Evolutionary conservation across 495 filamentous ascomycete species (phyloP).

Genomic region (Aspergillus conjunctus): DNA sequence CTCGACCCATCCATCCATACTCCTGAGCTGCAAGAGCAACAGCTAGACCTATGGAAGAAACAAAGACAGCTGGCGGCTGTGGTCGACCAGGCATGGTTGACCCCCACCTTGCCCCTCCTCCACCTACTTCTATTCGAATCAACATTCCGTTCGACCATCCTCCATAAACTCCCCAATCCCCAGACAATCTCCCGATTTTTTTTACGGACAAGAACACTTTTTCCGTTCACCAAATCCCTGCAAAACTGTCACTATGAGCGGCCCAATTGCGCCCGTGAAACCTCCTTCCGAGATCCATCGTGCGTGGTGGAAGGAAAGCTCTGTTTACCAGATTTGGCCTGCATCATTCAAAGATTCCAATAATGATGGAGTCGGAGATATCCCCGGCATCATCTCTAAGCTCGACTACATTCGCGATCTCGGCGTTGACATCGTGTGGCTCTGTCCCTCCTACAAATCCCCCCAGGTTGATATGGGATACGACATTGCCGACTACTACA

Average conservation of each 20-base stretch:
- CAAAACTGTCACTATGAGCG: constrained; percentile 10
- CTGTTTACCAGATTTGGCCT: constrained; percentile 72
- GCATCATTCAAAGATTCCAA: constrained; percentile 68
- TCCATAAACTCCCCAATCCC: neutral
- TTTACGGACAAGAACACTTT: neutral
- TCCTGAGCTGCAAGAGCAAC: neutral
- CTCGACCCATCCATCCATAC: constrained; percentile 1
- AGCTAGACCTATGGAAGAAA: constrained; percentile 1
- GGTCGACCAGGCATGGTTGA: neutral
- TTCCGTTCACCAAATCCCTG: neutral
- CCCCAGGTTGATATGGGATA: constrained; percentile 66
- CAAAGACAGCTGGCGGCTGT: constrained; percentile 1
- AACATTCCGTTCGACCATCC: neutral
- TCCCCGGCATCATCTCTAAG: constrained; percentile 65
- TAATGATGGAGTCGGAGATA: constrained; percentile 67
- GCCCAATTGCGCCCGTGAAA: constrained; percentile 20
- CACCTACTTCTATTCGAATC: neutral
- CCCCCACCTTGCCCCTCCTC: constrained; percentile 3
- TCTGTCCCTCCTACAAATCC: constrained; percentile 67
- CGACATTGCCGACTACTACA: constrained; percentile 69
- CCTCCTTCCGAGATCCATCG: constrained; percentile 40
- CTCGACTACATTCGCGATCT: constrained; percentile 65
- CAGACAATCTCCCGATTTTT: neutral
- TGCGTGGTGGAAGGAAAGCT: constrained; percentile 58
- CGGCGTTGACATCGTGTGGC: constrained; percentile 68